A percentile compares a stretch with the other conserved stretches of the same genome.
Evolutionary conservation across 2,329 filamentous ascomycete genomes (phyloP).

Genomic region (Calycina herbarum): DNA sequence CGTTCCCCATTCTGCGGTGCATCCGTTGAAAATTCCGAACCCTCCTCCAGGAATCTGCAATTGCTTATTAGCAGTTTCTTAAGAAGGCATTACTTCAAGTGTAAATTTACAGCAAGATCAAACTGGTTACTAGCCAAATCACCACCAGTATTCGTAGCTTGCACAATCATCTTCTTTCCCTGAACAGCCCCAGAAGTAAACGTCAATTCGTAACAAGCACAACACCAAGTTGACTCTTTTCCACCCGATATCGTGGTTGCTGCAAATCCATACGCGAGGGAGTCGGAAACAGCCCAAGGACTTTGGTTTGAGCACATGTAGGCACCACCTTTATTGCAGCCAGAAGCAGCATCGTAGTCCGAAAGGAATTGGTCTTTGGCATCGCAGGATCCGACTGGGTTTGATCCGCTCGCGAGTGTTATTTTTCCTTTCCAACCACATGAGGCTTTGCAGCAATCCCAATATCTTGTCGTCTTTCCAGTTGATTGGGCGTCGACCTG

Average conservation of each 20-base stretch:
- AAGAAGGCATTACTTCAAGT: too few relatives aligned
- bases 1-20: slow-evolving; percentile 49
- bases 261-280: slow-evolving; percentile 59
- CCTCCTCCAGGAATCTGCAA: slow-evolving; percentile 55
- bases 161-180: slow-evolving; percentile 64
- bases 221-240: slow-evolving; percentile 63
- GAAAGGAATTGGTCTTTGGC: slow-evolving; percentile 54
- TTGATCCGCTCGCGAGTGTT: slow-evolving; percentile 41
- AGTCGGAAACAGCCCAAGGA: slow-evolving; percentile 61
- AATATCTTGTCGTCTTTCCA: slow-evolving; percentile 46
- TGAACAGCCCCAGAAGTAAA: slow-evolving; percentile 51
- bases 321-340: slow-evolving; percentile 46
- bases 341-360: slow-evolving; percentile 49
- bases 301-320: slow-evolving; percentile 63
- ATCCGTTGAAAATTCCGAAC: slow-evolving; percentile 56
- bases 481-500: slow-evolving; percentile 24
- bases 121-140: slow-evolving; percentile 60
- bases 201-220: slow-evolving; percentile 57
- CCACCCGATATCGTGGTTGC: slow-evolving; percentile 57
- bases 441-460: slow-evolving; percentile 72
- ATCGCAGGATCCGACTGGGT: slow-evolving; percentile 33
- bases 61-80: too few relatives aligned
- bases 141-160: slow-evolving; percentile 62
- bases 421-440: slow-evolving; percentile 62
- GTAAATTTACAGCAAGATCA: slow-evolving; percentile 45